Evolutionary conservation across 2,329 filamentous ascomycete species (phyloP).

Genomic region (Fusarium protoensiforme): DNA sequence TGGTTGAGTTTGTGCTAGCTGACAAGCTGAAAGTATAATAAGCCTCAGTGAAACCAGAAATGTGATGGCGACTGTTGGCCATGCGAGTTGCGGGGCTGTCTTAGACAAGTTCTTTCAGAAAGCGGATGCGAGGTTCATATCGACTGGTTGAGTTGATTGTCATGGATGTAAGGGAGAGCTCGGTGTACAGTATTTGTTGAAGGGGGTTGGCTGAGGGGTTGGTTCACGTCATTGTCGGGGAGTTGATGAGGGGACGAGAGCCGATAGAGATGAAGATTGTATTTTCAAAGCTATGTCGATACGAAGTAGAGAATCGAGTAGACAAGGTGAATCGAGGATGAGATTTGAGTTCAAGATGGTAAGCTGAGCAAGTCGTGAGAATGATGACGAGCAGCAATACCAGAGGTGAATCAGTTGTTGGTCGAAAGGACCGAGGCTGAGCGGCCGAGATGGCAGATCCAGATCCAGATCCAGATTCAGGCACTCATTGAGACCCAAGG

Average conservation of each 20-base stretch:
- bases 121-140: slow-evolving; percentile 10
- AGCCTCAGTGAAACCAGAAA: slow-evolving; percentile 11
- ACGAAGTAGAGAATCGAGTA: background rate
- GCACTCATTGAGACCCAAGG: slow-evolving; percentile 1
- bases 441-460: background rate
- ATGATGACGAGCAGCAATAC: background rate
- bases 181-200: slow-evolving; percentile 4
- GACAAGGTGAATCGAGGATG: slow-evolving; percentile 8
- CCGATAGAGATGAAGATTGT: background rate
- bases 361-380: background rate
- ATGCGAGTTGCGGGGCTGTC: slow-evolving; percentile 29
- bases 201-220: slow-evolving; percentile 17
- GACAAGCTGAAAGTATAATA: slow-evolving; percentile 29
- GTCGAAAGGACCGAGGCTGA: background rate
- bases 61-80: slow-evolving; percentile 1
- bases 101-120: slow-evolving; percentile 27
- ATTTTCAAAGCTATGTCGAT: background rate
- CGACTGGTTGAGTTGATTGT: slow-evolving; percentile 7
- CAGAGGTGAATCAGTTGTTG: background rate
- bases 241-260: slow-evolving; percentile 2
- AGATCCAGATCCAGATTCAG: background rate
- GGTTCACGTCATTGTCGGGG: slow-evolving; percentile 15
- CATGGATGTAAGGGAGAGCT: slow-evolving; percentile 21
- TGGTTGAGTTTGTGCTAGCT: slow-evolving; percentile 28
- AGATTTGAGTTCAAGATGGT: background rate